A percentile compares a stretch with the other conserved stretches of the same genome.
phyloP scores from a whole-genome alignment of 176 grass and related monocot species.

The Triticum turgidum region DNA sequence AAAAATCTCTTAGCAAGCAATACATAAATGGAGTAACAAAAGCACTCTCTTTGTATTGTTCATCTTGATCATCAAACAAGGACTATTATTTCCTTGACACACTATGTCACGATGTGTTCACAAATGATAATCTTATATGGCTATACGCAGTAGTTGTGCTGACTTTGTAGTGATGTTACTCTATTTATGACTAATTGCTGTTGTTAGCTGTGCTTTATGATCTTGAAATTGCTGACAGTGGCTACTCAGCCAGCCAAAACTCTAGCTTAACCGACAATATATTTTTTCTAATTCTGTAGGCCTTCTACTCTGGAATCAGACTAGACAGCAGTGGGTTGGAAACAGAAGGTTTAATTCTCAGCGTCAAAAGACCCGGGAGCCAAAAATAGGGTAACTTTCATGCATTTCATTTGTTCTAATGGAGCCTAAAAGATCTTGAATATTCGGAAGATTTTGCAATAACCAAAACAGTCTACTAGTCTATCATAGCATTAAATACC shows the following conservation, averaged over 20 bases:
- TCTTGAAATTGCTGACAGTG: neutral
- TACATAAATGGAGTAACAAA: neutral
- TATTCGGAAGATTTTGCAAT: neutral
- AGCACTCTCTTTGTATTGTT: neutral
- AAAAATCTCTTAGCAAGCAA: neutral
- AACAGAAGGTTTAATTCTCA: constrained; percentile 43
- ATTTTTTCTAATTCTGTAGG: constrained; percentile 25
- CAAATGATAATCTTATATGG: neutral
- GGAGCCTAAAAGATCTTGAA: neutral
- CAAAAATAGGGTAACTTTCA: constrained; percentile 70
- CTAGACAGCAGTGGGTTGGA: constrained; percentile 83
- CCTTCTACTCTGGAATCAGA: constrained; percentile 85
- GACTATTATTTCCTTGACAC: neutral
- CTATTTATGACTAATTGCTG: neutral
- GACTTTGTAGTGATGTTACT: neutral
- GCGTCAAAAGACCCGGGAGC: constrained; percentile 43
- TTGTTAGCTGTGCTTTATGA: neutral
- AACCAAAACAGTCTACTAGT: neutral
- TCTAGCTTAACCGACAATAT: neutral
- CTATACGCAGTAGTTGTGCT: neutral
- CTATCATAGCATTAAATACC: neutral
- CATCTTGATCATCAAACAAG: neutral
- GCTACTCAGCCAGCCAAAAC: neutral
- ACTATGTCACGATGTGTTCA: neutral
- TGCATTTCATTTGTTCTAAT: neutral